Evolutionary conservation across 202 grass and related monocot species (phyloP), one percentile per base, ranked within the genome.

Genomic region (Schoenoplectus tabernaemontani): DNA sequence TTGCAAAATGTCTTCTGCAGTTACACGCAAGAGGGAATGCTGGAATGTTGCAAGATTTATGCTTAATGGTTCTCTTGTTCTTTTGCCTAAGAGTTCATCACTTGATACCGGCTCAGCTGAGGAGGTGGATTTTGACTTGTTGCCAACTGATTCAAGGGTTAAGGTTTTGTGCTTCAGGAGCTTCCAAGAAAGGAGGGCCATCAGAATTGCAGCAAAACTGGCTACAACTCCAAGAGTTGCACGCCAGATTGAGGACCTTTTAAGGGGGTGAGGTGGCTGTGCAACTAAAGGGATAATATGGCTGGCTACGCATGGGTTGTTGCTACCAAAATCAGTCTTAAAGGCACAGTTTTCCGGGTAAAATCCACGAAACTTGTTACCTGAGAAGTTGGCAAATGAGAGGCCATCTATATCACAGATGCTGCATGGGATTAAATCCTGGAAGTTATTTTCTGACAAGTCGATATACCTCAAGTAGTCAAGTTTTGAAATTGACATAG

Each of bases 1-100:
- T 89, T 88, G 92, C 85, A 96, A 77, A 77, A 99, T 95, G 71
- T 99, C 96, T 56, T 87, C 84, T 19, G 85, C 78, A 2, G 96
- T 99, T 64, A 99, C 82, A 77, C 96, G 91, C 83, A 99, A 72
- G 20, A 99, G 79, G 38, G 92, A 75, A 60, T 91, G 92, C 32
- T 99, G 83, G 81, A 96, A 99, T 80, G 96, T 99, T 56, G 96
- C 96, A 38, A 99, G 68, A 48, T 99, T 99, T 82, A 99, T 96
- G 84, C 96, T 99, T 60, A 99, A 51, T 44, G 92, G 90, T 42
- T 99, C 90, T 64, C 86, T 85, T 34, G 88, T 85, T 86, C 90
- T 96, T 82, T 82, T 99, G 54, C 92, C 90, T 42, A 99, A 53
- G 28, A 99, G 90, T 64, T 93, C 92, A 68, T 99, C 96, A 12